A percentile compares a stretch with the other conserved stretches of the same genome.
These are phyloP conservation scores for Ophiostoma sp. DNA, from an alignment of 2,329 filamentous ascomycete genomes.

Conservation along the genomic window DNA sequence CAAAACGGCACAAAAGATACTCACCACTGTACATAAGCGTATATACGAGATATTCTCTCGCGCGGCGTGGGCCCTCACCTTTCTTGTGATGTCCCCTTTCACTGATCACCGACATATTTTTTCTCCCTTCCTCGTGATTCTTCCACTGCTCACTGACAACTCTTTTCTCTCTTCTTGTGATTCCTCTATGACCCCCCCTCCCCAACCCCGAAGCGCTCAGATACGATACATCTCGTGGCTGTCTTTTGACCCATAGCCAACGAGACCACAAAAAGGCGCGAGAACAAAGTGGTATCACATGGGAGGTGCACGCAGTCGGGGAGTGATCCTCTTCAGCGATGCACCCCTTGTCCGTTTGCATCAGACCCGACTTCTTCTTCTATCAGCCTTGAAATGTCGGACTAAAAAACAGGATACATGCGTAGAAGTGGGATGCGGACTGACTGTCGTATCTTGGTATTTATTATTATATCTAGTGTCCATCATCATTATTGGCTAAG, in stretches of 20 bases:
- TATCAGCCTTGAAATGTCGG: slow-evolving; percentile 50
- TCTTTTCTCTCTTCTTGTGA: too few species aligned
- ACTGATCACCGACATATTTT: neutral
- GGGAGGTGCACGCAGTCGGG: slow-evolving; percentile 3
- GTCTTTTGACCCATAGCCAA: slow-evolving; percentile 41
- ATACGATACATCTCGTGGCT: slow-evolving; percentile 60
- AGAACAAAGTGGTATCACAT: slow-evolving; percentile 41
- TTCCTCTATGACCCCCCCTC: neutral
- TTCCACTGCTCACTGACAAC: too few species aligned
- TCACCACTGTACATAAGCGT: slow-evolving; percentile 17
- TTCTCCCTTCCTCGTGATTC: neutral
- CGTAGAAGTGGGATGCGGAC: neutral
- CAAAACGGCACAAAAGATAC: slow-evolving; percentile 16
- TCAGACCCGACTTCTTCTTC: slow-evolving; percentile 54
- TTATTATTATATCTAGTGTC: neutral
- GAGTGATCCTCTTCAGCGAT: neutral
- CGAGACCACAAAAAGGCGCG: slow-evolving; percentile 57
- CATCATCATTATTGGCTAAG: too few species aligned
- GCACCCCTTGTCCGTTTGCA: slow-evolving; percentile 47
- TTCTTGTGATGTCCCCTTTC: neutral
- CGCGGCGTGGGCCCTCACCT: too few species aligned
- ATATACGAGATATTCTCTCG: too few species aligned
- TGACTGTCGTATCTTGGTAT: neutral
- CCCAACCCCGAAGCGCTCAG: slow-evolving; percentile 43
- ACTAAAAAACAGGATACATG: slow-evolving; percentile 60